These are phyloP conservation scores for Cladophialophora bantiana DNA, from an alignment of 2,329 filamentous ascomycete species.

Conservation along the genomic window DNA sequence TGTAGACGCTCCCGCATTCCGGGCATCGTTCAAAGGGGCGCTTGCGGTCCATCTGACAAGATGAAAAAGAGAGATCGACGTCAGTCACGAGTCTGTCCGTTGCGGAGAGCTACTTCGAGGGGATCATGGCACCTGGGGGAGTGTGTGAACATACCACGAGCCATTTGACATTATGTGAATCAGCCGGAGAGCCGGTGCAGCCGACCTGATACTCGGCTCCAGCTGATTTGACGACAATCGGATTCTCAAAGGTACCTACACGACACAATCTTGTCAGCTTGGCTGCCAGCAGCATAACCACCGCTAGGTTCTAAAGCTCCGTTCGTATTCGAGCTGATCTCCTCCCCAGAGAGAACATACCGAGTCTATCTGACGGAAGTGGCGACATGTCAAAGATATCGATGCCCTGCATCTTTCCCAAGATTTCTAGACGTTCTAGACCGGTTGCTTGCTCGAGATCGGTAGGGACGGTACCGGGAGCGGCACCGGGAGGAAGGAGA, in stretches of 20 bases:
- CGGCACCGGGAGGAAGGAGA: constrained; percentile 82
- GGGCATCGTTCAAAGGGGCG: constrained; percentile 93
- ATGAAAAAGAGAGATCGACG: neutral
- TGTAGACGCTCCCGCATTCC: constrained; percentile 95
- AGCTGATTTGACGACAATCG: constrained; percentile 87
- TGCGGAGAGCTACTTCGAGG: too few species aligned
- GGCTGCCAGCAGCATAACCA: constrained; percentile 5
- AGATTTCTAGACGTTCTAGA: constrained; percentile 96
- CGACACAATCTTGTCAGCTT: constrained; percentile 8
- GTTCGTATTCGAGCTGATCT: neutral
- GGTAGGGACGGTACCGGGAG: constrained; percentile 83
- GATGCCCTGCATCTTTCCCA: constrained; percentile 98
- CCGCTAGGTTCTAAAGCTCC: constrained; percentile 6
- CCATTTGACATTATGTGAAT: constrained; percentile 92
- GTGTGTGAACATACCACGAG: constrained; percentile 70
- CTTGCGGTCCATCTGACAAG: constrained; percentile 75
- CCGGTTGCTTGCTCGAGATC: constrained; percentile 96
- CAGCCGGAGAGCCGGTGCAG: constrained; percentile 91
- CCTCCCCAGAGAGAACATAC: constrained; percentile 56
- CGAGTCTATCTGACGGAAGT: constrained; percentile 86
- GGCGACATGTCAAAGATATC: constrained; percentile 99
- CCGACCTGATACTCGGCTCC: constrained; percentile 96
- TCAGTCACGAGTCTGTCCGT: constrained; percentile 18
- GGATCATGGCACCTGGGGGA: neutral
- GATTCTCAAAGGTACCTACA: constrained; percentile 83